Evolutionary conservation across 2,329 filamentous ascomycete genomes (phyloP).

Genomic region (Endothia cerciana): DNA sequence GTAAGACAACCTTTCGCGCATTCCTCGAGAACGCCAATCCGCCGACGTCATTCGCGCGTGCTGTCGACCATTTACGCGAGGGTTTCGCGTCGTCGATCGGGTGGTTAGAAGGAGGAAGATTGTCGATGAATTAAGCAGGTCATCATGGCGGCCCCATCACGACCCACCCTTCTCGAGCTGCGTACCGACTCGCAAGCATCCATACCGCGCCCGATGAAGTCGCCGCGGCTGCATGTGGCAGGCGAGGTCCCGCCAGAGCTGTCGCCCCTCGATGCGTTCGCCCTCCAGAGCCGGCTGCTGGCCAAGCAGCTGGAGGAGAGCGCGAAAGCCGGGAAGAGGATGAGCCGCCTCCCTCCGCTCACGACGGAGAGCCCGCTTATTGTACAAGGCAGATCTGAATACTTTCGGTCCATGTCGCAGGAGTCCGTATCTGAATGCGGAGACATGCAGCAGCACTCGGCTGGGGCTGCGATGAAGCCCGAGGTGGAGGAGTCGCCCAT

Average conservation of each 20-base stretch:
- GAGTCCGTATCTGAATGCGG: slow-evolving; percentile 59
- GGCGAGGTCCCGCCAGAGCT: slow-evolving; percentile 86
- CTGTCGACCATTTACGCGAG: slow-evolving; percentile 13
- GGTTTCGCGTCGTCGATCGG: slow-evolving; percentile 8
- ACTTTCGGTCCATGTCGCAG: slow-evolving; percentile 75
- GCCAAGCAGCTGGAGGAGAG: slow-evolving; percentile 85
- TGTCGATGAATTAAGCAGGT: slow-evolving; percentile 28
- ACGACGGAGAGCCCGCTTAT: slow-evolving; percentile 82
- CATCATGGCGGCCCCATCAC: slow-evolving; percentile 52
- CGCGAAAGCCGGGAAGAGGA: slow-evolving; percentile 71
- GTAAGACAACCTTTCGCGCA: slow-evolving; percentile 17
- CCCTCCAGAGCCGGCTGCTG: slow-evolving; percentile 84
- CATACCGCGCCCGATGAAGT: slow-evolving; percentile 61
- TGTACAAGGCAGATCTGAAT: slow-evolving; percentile 74
- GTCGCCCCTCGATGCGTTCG: slow-evolving; percentile 94
- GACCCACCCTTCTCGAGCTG: slow-evolving; percentile 63
- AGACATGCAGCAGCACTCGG: slow-evolving; percentile 41
- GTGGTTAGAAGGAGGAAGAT: slow-evolving; percentile 2
- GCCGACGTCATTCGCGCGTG: slow-evolving; percentile 27
- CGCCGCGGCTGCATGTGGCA: slow-evolving; percentile 76
- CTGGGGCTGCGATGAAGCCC: slow-evolving; percentile 54
- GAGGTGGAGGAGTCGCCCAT: slow-evolving; percentile 61
- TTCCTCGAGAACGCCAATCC: slow-evolving; percentile 16
- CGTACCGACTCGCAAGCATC: slow-evolving; percentile 61
- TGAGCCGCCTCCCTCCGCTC: slow-evolving; percentile 84